Conservation (phyloP, 495 filamentous ascomycete species). For the Rostrohypoxylon terebratum region DNA sequence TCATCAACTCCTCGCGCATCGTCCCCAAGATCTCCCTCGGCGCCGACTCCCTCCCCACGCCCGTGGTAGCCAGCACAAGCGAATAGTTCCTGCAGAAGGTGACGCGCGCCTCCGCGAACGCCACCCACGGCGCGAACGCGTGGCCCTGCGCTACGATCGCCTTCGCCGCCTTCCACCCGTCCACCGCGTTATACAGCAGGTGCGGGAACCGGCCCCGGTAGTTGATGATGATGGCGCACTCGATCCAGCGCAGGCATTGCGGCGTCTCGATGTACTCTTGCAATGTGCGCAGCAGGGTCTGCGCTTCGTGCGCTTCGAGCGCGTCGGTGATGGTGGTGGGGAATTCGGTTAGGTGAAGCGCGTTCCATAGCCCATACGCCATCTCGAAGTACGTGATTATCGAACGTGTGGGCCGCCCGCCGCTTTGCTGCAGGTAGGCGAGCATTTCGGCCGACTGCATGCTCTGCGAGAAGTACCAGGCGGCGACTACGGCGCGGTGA, state of each 20-base stretch:
- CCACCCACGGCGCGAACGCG: conserved; percentile 20
- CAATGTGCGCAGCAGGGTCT: conserved; percentile 24
- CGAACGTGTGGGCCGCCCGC: not conserved
- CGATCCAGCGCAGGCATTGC: conserved; percentile 47
- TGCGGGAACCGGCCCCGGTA: conserved; percentile 40
- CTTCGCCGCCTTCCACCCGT: conserved; percentile 23
- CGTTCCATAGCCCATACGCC: conserved; percentile 45
- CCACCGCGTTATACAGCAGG: conserved; percentile 40
- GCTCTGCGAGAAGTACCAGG: conserved; percentile 37
- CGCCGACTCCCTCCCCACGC: conserved; percentile 5
- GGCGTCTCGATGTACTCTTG: conserved; percentile 30
- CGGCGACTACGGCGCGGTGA: conserved; percentile 29
- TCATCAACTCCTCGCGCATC: not conserved
- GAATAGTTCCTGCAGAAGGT: conserved; percentile 22
- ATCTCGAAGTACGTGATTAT: conserved; percentile 44
- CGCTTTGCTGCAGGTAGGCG: conserved; percentile 13
- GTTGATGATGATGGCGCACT: conserved; percentile 47
- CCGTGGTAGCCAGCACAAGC: conserved; percentile 22
- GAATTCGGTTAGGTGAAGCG: conserved; percentile 32
- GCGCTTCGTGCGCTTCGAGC: conserved; percentile 24
- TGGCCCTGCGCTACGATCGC: not conserved
- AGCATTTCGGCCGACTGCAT: conserved; percentile 22
- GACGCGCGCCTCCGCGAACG: conserved; percentile 24
- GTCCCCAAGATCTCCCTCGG: conserved; percentile 25
- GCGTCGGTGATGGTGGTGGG: conserved; percentile 29